Conservation (phyloP, 2,329 filamentous ascomycete genomes). For the Fusarium sp. region DNA sequence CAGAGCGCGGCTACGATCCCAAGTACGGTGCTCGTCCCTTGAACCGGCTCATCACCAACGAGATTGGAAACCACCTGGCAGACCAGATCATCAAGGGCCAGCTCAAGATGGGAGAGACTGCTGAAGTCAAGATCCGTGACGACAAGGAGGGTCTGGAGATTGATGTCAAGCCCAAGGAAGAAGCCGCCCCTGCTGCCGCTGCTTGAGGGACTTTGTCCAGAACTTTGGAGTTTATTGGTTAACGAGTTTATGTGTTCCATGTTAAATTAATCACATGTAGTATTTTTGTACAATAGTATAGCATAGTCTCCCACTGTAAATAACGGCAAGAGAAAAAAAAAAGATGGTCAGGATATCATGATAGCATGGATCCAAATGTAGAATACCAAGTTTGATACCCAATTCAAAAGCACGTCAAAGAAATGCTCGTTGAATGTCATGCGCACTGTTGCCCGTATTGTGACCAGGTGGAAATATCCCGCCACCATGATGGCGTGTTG, state of each 20-base stretch:
- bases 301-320: constrained; percentile 10
- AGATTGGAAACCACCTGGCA: constrained; percentile 89
- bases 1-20: constrained; percentile 89
- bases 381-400: constrained; percentile 21
- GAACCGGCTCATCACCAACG: constrained; percentile 89
- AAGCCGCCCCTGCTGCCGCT: not conserved
- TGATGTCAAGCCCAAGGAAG: constrained; percentile 35
- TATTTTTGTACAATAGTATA: constrained; percentile 10
- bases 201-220: not conserved
- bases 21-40: constrained; percentile 91
- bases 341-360: not conserved
- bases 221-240: not conserved
- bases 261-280: constrained; percentile 14
- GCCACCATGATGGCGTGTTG: constrained; percentile 2
- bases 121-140: constrained; percentile 75
- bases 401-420: not conserved
- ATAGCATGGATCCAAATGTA: constrained; percentile 15
- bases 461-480: not conserved
- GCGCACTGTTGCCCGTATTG: not conserved
- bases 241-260: constrained; percentile 43
- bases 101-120: constrained; percentile 80
- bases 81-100: constrained; percentile 92
- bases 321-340: not conserved
- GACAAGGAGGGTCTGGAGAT: constrained; percentile 71
- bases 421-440: not conserved